These are phyloP conservation scores for Prunus armeniaca DNA, from an alignment of 306 rosid species.

Conservation along the genomic window DNA sequence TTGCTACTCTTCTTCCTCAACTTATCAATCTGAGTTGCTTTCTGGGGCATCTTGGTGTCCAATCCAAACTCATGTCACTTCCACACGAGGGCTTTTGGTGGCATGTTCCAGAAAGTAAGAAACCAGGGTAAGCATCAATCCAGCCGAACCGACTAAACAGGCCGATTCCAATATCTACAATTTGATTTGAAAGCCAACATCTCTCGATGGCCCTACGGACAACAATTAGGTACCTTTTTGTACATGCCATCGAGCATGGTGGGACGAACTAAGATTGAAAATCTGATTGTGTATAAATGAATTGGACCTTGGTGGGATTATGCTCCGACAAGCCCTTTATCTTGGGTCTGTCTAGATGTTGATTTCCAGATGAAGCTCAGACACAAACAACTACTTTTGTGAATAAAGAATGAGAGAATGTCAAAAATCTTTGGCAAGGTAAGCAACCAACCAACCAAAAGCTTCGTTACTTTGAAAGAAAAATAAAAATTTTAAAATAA, in stretches of 20 bases:
- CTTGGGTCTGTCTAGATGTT: constrained; percentile 31
- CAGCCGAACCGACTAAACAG: too few relatives aligned
- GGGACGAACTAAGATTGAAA: constrained; percentile 17
- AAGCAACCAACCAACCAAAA: not conserved
- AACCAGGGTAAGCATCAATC: too few relatives aligned
- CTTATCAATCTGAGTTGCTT: not conserved
- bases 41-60: constrained; percentile 19
- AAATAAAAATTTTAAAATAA: too few relatives aligned
- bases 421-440: constrained; percentile 7
- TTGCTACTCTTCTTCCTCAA: constrained; percentile 16
- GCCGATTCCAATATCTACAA: too few relatives aligned
- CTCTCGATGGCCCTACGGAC: not conserved
- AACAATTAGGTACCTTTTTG: not conserved
- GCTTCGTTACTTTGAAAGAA: not conserved
- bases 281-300: constrained; percentile 13
- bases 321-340: constrained; percentile 33
- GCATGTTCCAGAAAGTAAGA: constrained; percentile 22
- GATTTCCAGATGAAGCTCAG: constrained; percentile 35
- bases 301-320: constrained; percentile 28
- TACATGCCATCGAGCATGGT: not conserved
- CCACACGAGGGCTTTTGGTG: constrained; percentile 8
- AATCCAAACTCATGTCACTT: constrained; percentile 10
- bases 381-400: constrained; percentile 20
- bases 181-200: not conserved
- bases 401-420: constrained; percentile 22